Base-by-base conservation (phyloP, 2,329 filamentous ascomycete species). In the Aspergillus pseudotamarii region DNA sequence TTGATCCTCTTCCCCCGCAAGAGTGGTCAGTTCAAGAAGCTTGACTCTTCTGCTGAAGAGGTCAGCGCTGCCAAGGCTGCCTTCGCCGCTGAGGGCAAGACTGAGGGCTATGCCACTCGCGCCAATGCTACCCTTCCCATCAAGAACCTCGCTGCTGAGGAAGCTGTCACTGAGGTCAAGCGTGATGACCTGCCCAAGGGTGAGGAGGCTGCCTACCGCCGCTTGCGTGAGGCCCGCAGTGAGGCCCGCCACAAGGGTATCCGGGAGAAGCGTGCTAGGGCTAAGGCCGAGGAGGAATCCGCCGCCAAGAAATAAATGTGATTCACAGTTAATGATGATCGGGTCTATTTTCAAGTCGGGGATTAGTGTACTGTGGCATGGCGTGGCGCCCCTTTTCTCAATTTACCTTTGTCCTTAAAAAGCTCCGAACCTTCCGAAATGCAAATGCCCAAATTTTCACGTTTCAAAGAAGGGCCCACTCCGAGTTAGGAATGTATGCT, bases 1-100 rank as follows among this genome's bases (percentile, higher is more conserved):
- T 86, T 99, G 79, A 97, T 99, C 82, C 89, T 99, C 81, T 97
- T 99, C 88, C 95, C 95, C 81, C 93, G 93, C 88, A 93, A 92
- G 85, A 89, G 89, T 81, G 94, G 94, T 85, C 89, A 95, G 85
- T 88, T 90, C 85, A 97, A 97, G 92, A 91, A 91, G 81, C 92
- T 92, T 82, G 93, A 97, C 84, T 90, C 90, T 70, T 86, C 90
- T 82, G 92, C 92, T 80, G 91, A 94, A 78, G 89, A 91, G 67
- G 89, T 95, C 84, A 90, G 89, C 80, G 83, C 89, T 76, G 88
- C 88, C 80, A 83, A 86, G 78, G 86, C 84, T 79, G 83, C 84
- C 73, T 78, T 77, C 68, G 74, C 75, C 54, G 72, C 82, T 70
- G 76, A 78, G 67, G 76, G 74, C 72, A 84, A 85, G 80, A 79